Evolutionary conservation across 805 yeast species (phyloP).

Genomic region (Suhomyces xylopsoci): DNA sequence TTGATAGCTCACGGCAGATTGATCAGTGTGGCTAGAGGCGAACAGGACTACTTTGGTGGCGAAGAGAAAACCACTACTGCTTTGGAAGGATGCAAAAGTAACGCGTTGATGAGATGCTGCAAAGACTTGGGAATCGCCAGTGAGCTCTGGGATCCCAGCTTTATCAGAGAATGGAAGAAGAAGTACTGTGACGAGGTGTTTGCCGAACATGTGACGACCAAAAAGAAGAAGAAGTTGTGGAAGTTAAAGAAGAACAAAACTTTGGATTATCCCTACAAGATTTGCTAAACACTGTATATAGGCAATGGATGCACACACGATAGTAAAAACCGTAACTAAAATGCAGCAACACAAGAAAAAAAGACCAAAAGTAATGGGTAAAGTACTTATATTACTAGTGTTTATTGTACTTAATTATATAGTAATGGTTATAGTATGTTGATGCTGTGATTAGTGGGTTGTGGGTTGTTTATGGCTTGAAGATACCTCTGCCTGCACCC

Average conservation of each 20-base stretch:
- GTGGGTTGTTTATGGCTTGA: slow-evolving; percentile 20
- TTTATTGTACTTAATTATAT: no score
- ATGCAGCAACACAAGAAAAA: not conserved
- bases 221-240: slow-evolving; percentile 90
- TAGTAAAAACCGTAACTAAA: not conserved
- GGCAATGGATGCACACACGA: not conserved
- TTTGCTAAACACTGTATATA: slow-evolving; percentile 6
- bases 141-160: slow-evolving; percentile 95
- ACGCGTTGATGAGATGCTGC: slow-evolving; percentile 96
- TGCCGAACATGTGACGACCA: slow-evolving; percentile 78
- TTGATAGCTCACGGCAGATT: slow-evolving; percentile 82
- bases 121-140: slow-evolving; percentile 96
- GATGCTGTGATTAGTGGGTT: not conserved
- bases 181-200: slow-evolving; percentile 71
- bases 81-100: slow-evolving; percentile 94
- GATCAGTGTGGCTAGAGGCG: slow-evolving; percentile 92
- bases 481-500: slow-evolving; percentile 65
- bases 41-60: slow-evolving; percentile 81
- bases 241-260: slow-evolving; percentile 72
- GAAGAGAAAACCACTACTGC: slow-evolving; percentile 91
- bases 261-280: slow-evolving; percentile 83
- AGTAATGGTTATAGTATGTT: not conserved
- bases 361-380: not conserved
- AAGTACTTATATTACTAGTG: not conserved
- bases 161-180: slow-evolving; percentile 51